Base-by-base conservation (phyloP, 176 grass and related monocot species). In the Luzula sylvatica region DNA sequence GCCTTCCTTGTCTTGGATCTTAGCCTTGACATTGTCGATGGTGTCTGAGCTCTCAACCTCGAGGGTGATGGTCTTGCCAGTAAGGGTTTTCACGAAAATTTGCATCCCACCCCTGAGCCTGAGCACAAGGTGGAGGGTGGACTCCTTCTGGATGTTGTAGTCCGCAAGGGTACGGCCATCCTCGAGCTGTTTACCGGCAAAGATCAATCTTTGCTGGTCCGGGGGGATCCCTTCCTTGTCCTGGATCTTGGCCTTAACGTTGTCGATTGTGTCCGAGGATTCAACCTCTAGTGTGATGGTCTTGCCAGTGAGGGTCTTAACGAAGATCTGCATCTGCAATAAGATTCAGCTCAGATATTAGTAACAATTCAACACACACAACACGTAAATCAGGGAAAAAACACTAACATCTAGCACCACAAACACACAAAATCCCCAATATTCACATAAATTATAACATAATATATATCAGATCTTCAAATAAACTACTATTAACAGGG, bases 1-100 rank as follows among this genome's bases (percentile, higher is more conserved):
- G 0, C 82, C 87, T 55, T 94, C 82, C 78, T 94, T 87, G 19
- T 94, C 87, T 45, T 86, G 87, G 43, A 94, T 86, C 70, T 94
- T 86, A 0, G 87, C 77, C 61, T 94, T 94, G 0, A 92, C 87
- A 0, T 80, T 87, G 51, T 87, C 82, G 0, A 81, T 86, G 0
- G 82, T 86, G 72, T 86, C 82, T 0, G 82, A 86, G 0, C 0
- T 1, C 71, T 86, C 82, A 0, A 85, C 81, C 71, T 85, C 81
- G 0, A 79, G 1, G 5, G 79, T 83, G 21, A 83, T 83, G 0
- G 80, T 83, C 74, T 83, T 83, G 43, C 80, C 80, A 0, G 80
- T 83, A 0, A 83, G 1, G 0, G 80, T 83, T 46, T 83, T 83
- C 1, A 83, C 80, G 0, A 83, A 83, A 12, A 83, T 83, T 46